These are phyloP conservation scores for Pythium apleroticum DNA, from an alignment of 352 stramenopile species.

Conservation along the genomic window DNA sequence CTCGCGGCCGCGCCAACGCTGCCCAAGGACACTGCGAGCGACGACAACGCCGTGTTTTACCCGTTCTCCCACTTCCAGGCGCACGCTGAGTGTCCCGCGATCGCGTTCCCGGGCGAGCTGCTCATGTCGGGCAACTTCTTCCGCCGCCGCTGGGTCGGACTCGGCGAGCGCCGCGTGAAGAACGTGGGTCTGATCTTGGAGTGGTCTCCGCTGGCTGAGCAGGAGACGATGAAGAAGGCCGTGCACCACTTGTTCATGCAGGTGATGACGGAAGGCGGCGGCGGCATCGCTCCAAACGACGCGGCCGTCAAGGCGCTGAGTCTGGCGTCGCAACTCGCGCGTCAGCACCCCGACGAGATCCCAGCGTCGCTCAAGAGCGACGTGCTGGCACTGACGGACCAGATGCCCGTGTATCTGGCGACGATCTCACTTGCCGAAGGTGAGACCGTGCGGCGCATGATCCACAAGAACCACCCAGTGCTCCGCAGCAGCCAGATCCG, in stretches of 20 bases:
- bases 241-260: conserved; percentile 66
- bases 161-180: conserved; percentile 86
- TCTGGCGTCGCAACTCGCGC: conserved; percentile 28
- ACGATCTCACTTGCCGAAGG: conserved; percentile 96
- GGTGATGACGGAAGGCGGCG: conserved; percentile 34
- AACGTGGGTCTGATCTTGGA: conserved; percentile 89
- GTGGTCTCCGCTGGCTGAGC: conserved; percentile 74
- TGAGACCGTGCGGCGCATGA: conserved; percentile 95
- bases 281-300: conserved; percentile 58
- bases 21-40: conserved; percentile 10
- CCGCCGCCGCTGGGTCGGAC: conserved; percentile 81
- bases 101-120: conserved; percentile 67
- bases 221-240: conserved; percentile 70
- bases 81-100: conserved; percentile 66
- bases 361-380: conserved; percentile 38
- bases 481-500: conserved; percentile 69
- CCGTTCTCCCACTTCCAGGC: conserved; percentile 74
- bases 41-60: conserved; percentile 77
- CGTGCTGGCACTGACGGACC: conserved; percentile 36
- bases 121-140: conserved; percentile 91
- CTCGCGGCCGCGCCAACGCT: conserved; percentile 29
- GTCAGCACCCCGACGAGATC: conserved; percentile 26
- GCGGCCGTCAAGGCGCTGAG: conserved; percentile 57
- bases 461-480: conserved; percentile 89
- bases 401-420: conserved; percentile 87